These are phyloP conservation scores for Aphanomyces invadans DNA, from an alignment of 352 stramenopile genomes.

Conservation along the genomic window DNA sequence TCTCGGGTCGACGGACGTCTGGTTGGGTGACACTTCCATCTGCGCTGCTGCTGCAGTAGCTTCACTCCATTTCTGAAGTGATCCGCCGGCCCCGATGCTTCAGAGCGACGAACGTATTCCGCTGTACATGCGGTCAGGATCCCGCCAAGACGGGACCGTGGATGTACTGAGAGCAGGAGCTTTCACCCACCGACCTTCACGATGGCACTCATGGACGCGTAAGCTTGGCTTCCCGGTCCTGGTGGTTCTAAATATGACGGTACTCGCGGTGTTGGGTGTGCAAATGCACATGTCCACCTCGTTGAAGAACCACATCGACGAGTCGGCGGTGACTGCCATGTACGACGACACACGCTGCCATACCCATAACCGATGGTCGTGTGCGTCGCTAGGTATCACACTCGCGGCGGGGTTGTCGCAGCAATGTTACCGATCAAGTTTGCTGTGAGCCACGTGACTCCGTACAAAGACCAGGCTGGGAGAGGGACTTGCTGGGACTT, in stretches of 20 bases:
- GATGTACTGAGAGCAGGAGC: too few species aligned
- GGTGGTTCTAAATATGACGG: background rate
- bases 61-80: background rate
- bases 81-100: background rate
- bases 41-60: background rate
- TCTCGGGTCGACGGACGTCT: too few species aligned
- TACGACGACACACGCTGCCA: background rate
- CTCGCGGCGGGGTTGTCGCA: slow-evolving; percentile 1
- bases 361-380: background rate
- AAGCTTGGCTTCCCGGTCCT: background rate
- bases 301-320: background rate
- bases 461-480: slow-evolving; percentile 56
- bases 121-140: background rate
- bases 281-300: background rate
- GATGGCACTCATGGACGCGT: background rate
- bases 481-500: slow-evolving; percentile 65
- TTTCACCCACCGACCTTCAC: too few species aligned
- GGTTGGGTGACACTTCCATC: too few species aligned
- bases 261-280: background rate
- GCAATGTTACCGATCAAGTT: slow-evolving; percentile 44
- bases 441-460: slow-evolving; percentile 40
- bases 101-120: background rate
- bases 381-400: background rate
- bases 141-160: too few species aligned
- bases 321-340: background rate